These are phyloP conservation scores for Balansia obtecta DNA, from an alignment of 2,329 filamentous ascomycete species.

Conservation along the genomic window DNA sequence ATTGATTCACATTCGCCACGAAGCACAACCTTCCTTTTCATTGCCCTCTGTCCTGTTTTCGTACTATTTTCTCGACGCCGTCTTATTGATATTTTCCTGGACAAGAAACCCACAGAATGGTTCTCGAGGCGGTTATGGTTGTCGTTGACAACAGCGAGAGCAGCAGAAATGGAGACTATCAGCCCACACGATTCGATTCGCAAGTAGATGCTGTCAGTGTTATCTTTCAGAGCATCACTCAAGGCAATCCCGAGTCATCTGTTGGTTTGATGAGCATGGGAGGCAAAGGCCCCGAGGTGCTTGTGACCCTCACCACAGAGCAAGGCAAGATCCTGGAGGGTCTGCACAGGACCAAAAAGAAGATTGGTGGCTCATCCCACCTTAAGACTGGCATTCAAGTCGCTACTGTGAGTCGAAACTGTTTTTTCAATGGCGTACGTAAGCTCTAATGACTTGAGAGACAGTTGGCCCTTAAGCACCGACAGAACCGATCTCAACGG, in stretches of 20 bases:
- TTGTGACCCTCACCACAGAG: constrained; percentile 92
- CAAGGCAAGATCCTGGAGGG: constrained; percentile 91
- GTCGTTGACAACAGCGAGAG: constrained; percentile 99
- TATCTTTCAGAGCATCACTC: constrained; percentile 90
- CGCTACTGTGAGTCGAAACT: constrained; percentile 59
- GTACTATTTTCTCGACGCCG: too few species aligned
- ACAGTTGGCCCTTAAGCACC: constrained; percentile 90
- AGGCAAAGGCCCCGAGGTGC: constrained; percentile 89
- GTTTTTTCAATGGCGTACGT: background rate
- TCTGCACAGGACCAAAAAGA: constrained; percentile 75
- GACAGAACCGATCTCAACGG: constrained; percentile 92
- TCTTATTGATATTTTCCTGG: background rate
- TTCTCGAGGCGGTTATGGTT: constrained; percentile 98
- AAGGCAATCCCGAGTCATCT: constrained; percentile 90
- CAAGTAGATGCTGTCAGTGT: constrained; percentile 92
- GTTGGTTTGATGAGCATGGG: constrained; percentile 99
- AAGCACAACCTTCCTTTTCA: background rate
- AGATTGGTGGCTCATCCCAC: constrained; percentile 82
- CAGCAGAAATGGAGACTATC: constrained; percentile 88
- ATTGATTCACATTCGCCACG: background rate
- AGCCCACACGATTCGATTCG: constrained; percentile 89
- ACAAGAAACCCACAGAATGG: constrained; percentile 56
- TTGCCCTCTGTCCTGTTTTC: background rate
- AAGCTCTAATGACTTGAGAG: constrained; percentile 13
- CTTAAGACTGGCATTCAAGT: constrained; percentile 92